A percentile compares a stretch with the other conserved stretches of the same genome.
Evolutionary conservation across 768 basidiomycete genomes (phyloP).

Genomic region (Suillus spraguei): DNA sequence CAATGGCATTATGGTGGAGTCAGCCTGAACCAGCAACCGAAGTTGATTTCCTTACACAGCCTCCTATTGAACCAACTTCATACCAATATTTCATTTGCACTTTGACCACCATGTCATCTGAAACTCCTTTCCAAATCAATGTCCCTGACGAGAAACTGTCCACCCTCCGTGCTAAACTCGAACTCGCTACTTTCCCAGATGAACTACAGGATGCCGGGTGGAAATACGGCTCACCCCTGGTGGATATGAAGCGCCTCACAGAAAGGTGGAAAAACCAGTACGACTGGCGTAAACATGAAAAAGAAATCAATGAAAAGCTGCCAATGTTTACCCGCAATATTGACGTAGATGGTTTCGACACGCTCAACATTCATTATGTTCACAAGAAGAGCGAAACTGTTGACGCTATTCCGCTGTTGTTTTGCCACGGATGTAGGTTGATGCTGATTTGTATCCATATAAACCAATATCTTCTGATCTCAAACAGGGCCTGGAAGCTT

Average conservation of each 20-base stretch:
- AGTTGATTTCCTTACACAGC: too few relatives aligned
- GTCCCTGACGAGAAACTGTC: slow-evolving; percentile 46
- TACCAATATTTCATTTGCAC: neutral
- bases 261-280: slow-evolving; percentile 53
- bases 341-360: slow-evolving; percentile 46
- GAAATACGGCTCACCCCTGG: slow-evolving; percentile 54
- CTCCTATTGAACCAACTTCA: too few relatives aligned
- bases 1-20: too few relatives aligned
- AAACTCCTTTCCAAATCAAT: slow-evolving; percentile 49
- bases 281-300: slow-evolving; percentile 59
- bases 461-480: neutral
- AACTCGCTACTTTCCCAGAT: slow-evolving; percentile 53
- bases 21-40: too few relatives aligned
- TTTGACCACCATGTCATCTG: slow-evolving; percentile 29
- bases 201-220: slow-evolving; percentile 54
- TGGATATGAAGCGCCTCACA: slow-evolving; percentile 49
- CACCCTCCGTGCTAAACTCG: slow-evolving; percentile 48
- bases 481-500: slow-evolving; percentile 62
- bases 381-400: slow-evolving; percentile 49
- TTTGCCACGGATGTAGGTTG: slow-evolving; percentile 56
- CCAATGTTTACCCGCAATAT: slow-evolving; percentile 49
- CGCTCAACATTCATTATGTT: slow-evolving; percentile 59
- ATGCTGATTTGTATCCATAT: neutral
- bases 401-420: slow-evolving; percentile 59
- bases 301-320: slow-evolving; percentile 42